Conservation (phyloP, 73 alveolate species). For the Effrenium voratum region DNA sequence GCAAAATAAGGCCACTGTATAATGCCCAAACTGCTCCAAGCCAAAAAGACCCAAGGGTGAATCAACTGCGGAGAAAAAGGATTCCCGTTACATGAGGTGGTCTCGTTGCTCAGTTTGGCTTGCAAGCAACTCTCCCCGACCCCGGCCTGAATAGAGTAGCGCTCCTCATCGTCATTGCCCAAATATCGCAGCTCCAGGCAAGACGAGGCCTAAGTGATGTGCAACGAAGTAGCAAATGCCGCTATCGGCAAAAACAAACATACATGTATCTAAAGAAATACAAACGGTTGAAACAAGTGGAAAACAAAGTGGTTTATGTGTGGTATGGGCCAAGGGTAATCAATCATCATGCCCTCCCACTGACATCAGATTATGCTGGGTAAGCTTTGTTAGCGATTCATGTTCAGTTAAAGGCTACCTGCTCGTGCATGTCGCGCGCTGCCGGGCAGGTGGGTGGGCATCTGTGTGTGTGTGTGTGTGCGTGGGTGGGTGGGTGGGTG, state of each 20-base stretch:
- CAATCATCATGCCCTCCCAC: no score
- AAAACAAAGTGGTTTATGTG: background rate
- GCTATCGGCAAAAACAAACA: background rate
- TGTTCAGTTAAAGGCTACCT: no score
- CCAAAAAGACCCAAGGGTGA: background rate
- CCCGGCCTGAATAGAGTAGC: conserved; percentile 82
- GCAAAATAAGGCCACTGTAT: background rate
- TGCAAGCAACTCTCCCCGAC: background rate
- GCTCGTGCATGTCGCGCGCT: no score
- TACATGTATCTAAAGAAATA: background rate
- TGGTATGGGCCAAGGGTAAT: background rate
- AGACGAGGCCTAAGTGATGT: conserved; percentile 6
- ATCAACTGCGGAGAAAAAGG: background rate
- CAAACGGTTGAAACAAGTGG: background rate
- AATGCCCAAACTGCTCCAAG: background rate
- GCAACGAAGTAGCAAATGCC: background rate
- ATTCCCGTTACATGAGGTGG: no score
- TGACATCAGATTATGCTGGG: background rate
- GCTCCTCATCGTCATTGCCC: conserved; percentile 83
- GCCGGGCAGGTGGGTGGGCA: no score
- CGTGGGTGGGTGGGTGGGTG: no score
- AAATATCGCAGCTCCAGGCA: conserved; percentile 54
- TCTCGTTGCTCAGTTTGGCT: background rate
- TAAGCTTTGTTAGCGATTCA: background rate
- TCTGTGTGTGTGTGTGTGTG: no score